phyloP scores from a whole-genome alignment of 2,329 filamentous ascomycete genomes.

The Penicillium sp. region DNA sequence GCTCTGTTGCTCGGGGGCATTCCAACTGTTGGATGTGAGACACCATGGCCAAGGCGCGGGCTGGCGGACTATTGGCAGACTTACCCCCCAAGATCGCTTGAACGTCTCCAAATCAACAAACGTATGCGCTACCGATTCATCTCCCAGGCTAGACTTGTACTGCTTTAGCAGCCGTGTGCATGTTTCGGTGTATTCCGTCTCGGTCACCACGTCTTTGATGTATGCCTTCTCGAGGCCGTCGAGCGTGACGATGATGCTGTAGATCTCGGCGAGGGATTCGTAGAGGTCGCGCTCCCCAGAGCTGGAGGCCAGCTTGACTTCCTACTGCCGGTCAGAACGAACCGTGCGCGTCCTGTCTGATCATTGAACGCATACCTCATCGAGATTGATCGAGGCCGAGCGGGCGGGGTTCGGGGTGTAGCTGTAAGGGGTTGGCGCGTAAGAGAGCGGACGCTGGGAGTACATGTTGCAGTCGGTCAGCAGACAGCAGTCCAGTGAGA shows the following conservation, averaged over 20 bases:
- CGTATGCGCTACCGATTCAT: constrained; percentile 85
- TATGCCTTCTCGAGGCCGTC: constrained; percentile 97
- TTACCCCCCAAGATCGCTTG: constrained; percentile 87
- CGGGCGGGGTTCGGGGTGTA: constrained; percentile 85
- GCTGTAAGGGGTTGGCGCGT: constrained; percentile 87
- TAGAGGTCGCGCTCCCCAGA: constrained; percentile 89
- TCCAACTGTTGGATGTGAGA: constrained; percentile 68
- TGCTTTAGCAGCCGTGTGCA: constrained; percentile 93
- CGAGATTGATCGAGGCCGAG: constrained; percentile 88
- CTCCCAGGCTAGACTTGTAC: constrained; percentile 90
- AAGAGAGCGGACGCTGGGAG: constrained; percentile 66
- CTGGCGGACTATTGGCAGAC: constrained; percentile 37
- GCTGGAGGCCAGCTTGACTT: constrained; percentile 88
- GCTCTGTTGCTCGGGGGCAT: constrained; percentile 89
- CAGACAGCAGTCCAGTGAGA: background rate
- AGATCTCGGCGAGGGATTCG: constrained; percentile 94
- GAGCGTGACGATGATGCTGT: constrained; percentile 94
- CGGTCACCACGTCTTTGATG: constrained; percentile 89
- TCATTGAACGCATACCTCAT: constrained; percentile 67
- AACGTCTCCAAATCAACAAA: constrained; percentile 91
- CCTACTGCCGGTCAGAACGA: constrained; percentile 56
- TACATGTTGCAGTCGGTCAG: constrained; percentile 36
- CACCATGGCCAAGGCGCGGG: background rate
- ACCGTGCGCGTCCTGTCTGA: background rate
- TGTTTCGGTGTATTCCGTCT: constrained; percentile 93